These are phyloP conservation scores for Clonostachys rhizophaga DNA, from an alignment of 2,329 filamentous ascomycete genomes.

Conservation along the genomic window DNA sequence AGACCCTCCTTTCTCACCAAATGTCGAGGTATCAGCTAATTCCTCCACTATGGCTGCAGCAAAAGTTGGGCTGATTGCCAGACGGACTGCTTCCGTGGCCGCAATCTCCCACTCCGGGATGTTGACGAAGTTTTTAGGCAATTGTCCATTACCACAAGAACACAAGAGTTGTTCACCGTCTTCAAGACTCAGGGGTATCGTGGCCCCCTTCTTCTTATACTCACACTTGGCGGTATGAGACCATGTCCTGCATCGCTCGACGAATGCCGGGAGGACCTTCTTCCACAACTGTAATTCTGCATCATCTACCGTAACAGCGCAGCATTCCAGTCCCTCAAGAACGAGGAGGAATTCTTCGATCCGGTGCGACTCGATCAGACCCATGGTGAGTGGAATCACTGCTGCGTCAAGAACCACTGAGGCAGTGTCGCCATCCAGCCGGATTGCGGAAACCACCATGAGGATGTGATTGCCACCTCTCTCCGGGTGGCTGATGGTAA, in stretches of 20 bases:
- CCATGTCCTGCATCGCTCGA: slow-evolving; percentile 45
- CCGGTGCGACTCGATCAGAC: slow-evolving; percentile 19
- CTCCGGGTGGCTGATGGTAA: slow-evolving; percentile 29
- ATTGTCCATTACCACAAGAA: slow-evolving; percentile 34
- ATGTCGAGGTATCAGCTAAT: slow-evolving; percentile 16
- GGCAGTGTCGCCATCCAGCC: slow-evolving; percentile 34
- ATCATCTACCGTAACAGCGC: slow-evolving; percentile 32
- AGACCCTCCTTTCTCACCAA: not conserved
- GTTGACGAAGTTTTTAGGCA: slow-evolving; percentile 30
- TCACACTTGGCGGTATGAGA: slow-evolving; percentile 33
- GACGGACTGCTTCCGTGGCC: slow-evolving; percentile 39
- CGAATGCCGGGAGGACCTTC: slow-evolving; percentile 32
- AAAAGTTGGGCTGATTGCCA: slow-evolving; percentile 53
- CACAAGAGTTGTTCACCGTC: slow-evolving; percentile 32
- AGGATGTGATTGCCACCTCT: slow-evolving; percentile 32
- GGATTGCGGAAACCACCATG: slow-evolving; percentile 32
- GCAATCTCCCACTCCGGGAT: slow-evolving; percentile 37
- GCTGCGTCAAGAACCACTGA: slow-evolving; percentile 42
- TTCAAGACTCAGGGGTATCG: slow-evolving; percentile 30
- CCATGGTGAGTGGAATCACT: slow-evolving; percentile 33
- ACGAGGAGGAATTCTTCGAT: slow-evolving; percentile 32
- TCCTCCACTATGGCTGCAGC: slow-evolving; percentile 36
- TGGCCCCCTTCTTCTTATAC: slow-evolving; percentile 26
- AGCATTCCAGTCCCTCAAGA: slow-evolving; percentile 25
- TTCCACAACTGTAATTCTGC: slow-evolving; percentile 55